A percentile compares a stretch with the other conserved stretches of the same genome.
Conservation (phyloP, 2,329 filamentous ascomycete genomes). For the Penicillium sp. region DNA sequence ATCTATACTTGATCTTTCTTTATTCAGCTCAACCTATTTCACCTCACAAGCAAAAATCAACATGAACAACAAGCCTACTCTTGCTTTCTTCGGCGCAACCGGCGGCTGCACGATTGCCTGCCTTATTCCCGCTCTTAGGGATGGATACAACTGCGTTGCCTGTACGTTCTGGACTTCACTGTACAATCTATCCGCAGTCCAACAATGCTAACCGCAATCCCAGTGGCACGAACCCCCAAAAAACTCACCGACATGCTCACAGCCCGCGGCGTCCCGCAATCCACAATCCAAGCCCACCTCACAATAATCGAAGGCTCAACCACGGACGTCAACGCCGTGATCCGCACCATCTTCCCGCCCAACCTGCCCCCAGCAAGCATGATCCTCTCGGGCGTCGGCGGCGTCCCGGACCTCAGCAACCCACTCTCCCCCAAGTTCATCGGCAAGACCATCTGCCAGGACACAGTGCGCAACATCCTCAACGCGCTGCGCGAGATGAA, state of each 20-base stretch:
- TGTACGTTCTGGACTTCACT: constrained; percentile 23
- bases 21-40: background rate
- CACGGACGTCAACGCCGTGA: constrained; percentile 48
- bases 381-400: constrained; percentile 56
- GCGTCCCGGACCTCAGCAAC: constrained; percentile 32
- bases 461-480: constrained; percentile 35
- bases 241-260: constrained; percentile 54
- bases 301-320: constrained; percentile 56
- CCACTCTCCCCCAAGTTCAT: constrained; percentile 36
- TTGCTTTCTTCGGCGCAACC: constrained; percentile 60
- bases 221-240: constrained; percentile 53
- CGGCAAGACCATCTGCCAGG: constrained; percentile 41
- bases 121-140: constrained; percentile 51
- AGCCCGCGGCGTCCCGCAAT: constrained; percentile 44
- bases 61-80: constrained; percentile 30
- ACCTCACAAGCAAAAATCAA: background rate
- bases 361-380: constrained; percentile 36
- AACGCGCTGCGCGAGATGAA: constrained; percentile 19
- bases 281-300: constrained; percentile 45
- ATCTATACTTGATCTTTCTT: background rate
- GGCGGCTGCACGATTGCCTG: constrained; percentile 53
- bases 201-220: background rate
- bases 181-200: background rate
- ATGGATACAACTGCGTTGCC: constrained; percentile 52
- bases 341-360: constrained; percentile 33